Percentiles rank a stretch among this genome's conserved stretches.
phyloP scores from a whole-genome alignment of 208 protist species.

The Strigomonas culicis region DNA sequence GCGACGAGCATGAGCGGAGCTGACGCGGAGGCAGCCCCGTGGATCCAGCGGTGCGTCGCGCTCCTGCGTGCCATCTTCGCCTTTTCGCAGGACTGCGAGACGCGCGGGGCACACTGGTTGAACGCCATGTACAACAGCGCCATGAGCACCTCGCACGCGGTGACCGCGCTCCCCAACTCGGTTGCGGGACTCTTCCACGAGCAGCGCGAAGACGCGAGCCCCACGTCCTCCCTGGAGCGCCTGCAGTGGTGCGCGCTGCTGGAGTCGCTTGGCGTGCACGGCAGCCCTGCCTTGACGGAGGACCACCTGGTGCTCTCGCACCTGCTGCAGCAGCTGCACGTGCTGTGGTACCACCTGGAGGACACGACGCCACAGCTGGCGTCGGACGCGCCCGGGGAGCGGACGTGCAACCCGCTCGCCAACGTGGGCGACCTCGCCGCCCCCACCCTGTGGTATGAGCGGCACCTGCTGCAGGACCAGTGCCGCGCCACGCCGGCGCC shows the following conservation, averaged over 20 bases:
- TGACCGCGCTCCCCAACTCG: not conserved
- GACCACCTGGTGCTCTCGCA: slow-evolving; percentile 2
- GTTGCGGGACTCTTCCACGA: not conserved
- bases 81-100: too few relatives aligned
- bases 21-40: not conserved
- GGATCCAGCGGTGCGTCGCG: slow-evolving; percentile 19
- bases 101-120: too few relatives aligned
- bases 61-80: slow-evolving; percentile 23
- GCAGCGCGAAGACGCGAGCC: too few relatives aligned
- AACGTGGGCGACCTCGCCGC: too few relatives aligned
- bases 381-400: not conserved
- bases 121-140: slow-evolving; percentile 1
- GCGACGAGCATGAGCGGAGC: slow-evolving; percentile 29
- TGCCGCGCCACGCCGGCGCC: too few relatives aligned
- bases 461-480: too few relatives aligned
- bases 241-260: not conserved
- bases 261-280: not conserved
- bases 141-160: not conserved
- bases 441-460: too few relatives aligned
- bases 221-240: not conserved
- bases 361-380: not conserved
- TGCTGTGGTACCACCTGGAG: not conserved
- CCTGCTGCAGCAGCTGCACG: slow-evolving; percentile 1
- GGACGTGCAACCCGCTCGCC: too few relatives aligned
- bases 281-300: not conserved